Conservation (phyloP, 2,329 filamentous ascomycete species). For the Neophaeococcomyces aloes region DNA sequence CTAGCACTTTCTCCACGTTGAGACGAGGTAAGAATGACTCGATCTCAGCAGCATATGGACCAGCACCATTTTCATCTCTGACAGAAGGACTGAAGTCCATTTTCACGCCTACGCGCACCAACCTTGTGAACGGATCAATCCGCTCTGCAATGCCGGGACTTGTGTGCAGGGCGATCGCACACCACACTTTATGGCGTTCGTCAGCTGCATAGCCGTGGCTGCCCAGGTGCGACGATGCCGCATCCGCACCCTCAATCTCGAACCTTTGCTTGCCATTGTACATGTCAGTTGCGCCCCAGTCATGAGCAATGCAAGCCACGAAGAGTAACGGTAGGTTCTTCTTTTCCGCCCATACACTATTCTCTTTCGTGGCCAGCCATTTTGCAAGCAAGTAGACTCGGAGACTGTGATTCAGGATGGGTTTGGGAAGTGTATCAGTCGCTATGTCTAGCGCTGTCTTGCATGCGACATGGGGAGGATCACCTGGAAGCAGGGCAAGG, state of each 20-base stretch:
- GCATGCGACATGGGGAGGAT: constrained; percentile 3
- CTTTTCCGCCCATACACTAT: constrained; percentile 13
- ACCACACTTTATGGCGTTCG: constrained; percentile 34
- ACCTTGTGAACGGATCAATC: constrained; percentile 29
- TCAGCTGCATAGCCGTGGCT: constrained; percentile 18
- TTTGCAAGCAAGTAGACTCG: constrained; percentile 22
- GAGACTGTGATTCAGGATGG: constrained; percentile 24
- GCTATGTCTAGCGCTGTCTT: constrained; percentile 15
- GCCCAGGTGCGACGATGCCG: constrained; percentile 27
- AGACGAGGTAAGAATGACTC: constrained; percentile 25
- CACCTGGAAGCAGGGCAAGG: constrained; percentile 3
- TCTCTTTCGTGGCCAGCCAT: constrained; percentile 17
- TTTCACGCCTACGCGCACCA: constrained; percentile 30
- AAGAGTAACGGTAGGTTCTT: constrained; percentile 20
- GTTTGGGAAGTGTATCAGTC: constrained; percentile 15
- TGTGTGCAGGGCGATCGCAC: constrained; percentile 37
- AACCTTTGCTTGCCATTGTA: constrained; percentile 31
- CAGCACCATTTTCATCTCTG: constrained; percentile 14
- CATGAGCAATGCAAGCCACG: constrained; percentile 28
- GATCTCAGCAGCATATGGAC: constrained; percentile 17
- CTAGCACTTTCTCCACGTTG: constrained; percentile 35
- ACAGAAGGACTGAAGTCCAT: constrained; percentile 31
- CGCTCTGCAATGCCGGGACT: constrained; percentile 36
- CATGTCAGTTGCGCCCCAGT: constrained; percentile 24
- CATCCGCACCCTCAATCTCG: constrained; percentile 38